Evolutionary conservation across 1,284 basidiomycete genomes (phyloP), one percentile per base, ranked within the genome.

Genomic region (Malassezia equina): DNA sequence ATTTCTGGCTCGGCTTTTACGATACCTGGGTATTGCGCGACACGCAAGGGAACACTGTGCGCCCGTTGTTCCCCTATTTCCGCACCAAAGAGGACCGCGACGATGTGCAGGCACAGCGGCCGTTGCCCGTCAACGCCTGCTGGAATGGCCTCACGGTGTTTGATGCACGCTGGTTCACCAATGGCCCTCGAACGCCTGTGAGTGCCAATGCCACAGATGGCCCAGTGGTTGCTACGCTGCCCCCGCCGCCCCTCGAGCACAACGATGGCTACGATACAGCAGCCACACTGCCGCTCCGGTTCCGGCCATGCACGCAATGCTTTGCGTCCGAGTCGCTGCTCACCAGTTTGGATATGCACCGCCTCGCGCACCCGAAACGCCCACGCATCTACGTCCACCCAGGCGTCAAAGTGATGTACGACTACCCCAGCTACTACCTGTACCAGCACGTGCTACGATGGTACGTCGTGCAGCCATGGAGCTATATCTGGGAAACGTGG

Each of bases 71-170:
- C 79, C 81, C 81, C 0, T 81, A 79, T 64, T 79, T 81, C 60
- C 75, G 78, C 67, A 62, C 63, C 67, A 60, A 59, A 68, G 47
- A 67, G 59, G 69, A 77, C 27, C n/a, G 74, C 79, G 55, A 69
- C 71, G 51, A 53, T 57, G 27, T 70, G 41, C 51, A 47, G 12
- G 29, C 48, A 0, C 78, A 78, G 28, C 71, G 76, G 31, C 78
- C 79, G 1, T 78, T 80, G n/a, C 77, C 78, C 8, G 81, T 81
- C 4, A 78, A 80, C 47, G 66, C 79, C 0, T 83, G 81, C 71
- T 82, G 82, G 82, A 83, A 83, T 66, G 82, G 82, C 24, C 79
- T 81, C 52, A 77, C 79, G 39, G 79, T 77, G 0, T 79, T 82
- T 62, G 62, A 69, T 17, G 77, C 81, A 0, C 78, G 77, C 42